Conservation (phyloP, 805 yeast species). For the Lachancea sp. region DNA sequence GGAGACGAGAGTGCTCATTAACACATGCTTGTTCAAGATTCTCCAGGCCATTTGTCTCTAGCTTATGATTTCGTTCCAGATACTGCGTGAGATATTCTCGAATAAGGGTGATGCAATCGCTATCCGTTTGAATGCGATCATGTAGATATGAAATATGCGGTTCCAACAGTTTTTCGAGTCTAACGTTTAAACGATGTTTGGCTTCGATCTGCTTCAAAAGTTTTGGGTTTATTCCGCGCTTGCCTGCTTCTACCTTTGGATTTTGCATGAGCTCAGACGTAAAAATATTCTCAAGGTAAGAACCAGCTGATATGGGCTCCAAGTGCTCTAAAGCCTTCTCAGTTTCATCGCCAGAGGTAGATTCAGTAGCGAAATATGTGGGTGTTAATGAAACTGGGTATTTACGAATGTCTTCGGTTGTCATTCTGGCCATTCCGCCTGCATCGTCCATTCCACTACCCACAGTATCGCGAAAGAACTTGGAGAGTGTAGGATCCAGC, state of each 20-base stretch:
- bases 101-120: conserved; percentile 20
- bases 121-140: conserved; percentile 19
- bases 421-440: conserved; percentile 16
- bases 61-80: conserved; percentile 11
- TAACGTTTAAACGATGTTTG: conserved; percentile 20
- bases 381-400: conserved; percentile 23
- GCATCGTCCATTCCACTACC: conserved; percentile 4
- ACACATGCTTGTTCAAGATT: conserved; percentile 13
- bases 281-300: neutral
- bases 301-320: neutral
- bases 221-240: neutral
- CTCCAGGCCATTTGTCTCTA: conserved; percentile 17
- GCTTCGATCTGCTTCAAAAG: conserved; percentile 16
- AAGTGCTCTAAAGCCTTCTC: too few species aligned
- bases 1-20: conserved; percentile 13
- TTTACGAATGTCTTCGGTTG: conserved; percentile 23
- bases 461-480: conserved; percentile 14
- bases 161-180: conserved; percentile 19
- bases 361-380: conserved; percentile 8
- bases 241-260: neutral
- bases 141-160: conserved; percentile 17
- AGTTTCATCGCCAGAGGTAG: neutral
- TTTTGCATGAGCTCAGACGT: neutral
- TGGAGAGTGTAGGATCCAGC: conserved; percentile 14
- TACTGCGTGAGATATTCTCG: conserved; percentile 13